Conservation (phyloP, 345 rosid species). For the Arabidopsis arenosa region DNA sequence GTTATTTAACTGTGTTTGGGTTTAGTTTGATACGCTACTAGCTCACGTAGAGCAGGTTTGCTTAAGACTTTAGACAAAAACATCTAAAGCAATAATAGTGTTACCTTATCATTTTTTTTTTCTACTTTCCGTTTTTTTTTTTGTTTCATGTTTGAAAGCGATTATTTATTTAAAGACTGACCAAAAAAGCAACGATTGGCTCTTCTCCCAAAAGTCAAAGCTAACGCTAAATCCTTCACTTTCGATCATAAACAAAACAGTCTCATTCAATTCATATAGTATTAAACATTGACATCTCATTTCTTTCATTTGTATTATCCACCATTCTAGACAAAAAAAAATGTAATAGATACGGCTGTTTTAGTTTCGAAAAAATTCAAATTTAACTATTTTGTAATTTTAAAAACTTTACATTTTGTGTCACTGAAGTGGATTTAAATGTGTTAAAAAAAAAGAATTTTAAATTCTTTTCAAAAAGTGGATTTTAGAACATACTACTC, state of each 20-base stretch:
- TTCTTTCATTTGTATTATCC: neutral
- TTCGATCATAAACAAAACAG: constrained; percentile 33
- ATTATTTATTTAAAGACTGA: constrained; percentile 33
- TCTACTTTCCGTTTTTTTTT: neutral
- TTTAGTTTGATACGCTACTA: constrained; percentile 9
- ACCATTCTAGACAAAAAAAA: no score
- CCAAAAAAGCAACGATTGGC: constrained; percentile 39
- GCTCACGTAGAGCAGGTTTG: constrained; percentile 24
- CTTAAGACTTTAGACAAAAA: constrained; percentile 9
- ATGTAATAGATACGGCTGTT: no score
- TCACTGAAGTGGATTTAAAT: no score
- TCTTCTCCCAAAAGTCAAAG: constrained; percentile 53
- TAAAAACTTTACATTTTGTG: no score
- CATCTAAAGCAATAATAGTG: constrained; percentile 40
- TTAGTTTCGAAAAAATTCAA: no score
- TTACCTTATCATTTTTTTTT: constrained; percentile 23
- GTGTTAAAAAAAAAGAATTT: no score
- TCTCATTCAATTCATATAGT: constrained; percentile 13
- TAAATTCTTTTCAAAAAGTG: no score
- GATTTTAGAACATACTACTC: constrained; percentile 1
- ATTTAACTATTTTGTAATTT: no score
- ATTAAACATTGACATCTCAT: constrained; percentile 1
- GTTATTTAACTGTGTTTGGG: neutral
- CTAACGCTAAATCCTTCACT: constrained; percentile 39
- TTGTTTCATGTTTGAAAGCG: constrained; percentile 12